These are phyloP conservation scores for Globisporangium abappressorium DNA, from an alignment of 352 stramenopile species.

Conservation along the genomic window DNA sequence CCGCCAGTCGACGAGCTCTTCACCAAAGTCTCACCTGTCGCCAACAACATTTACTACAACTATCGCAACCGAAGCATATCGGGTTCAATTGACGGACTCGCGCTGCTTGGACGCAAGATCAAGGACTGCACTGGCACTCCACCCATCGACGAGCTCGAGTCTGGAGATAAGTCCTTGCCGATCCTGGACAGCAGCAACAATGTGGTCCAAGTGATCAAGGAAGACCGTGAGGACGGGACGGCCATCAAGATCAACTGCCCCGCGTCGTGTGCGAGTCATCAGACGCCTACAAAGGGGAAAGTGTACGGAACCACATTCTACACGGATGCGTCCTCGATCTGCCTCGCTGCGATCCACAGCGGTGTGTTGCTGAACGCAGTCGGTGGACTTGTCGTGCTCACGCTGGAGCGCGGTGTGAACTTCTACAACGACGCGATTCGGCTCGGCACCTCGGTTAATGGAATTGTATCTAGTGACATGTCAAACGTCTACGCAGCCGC, in stretches of 20 bases:
- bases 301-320: constrained; percentile 81
- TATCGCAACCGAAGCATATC: constrained; percentile 43
- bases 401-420: constrained; percentile 46
- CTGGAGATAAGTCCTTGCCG: constrained; percentile 48
- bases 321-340: constrained; percentile 89
- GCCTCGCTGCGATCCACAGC: constrained; percentile 88
- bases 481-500: constrained; percentile 28
- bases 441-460: constrained; percentile 45
- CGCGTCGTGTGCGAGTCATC: constrained; percentile 35
- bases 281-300: constrained; percentile 6
- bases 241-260: constrained; percentile 85
- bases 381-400: constrained; percentile 72
- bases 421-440: constrained; percentile 25
- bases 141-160: constrained; percentile 80
- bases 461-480: constrained; percentile 55
- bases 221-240: constrained; percentile 89
- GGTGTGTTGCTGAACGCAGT: constrained; percentile 54
- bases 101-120: constrained; percentile 61
- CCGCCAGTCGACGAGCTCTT: constrained; percentile 88
- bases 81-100: constrained; percentile 42
- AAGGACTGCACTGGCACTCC: constrained; percentile 92
- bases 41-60: constrained; percentile 95
- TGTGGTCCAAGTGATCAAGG: constrained; percentile 40
- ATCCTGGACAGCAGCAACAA: constrained; percentile 20
- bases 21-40: constrained; percentile 61